These are phyloP conservation scores for Senna siamea DNA, from an alignment of 306 rosid species.

Conservation along the genomic window DNA sequence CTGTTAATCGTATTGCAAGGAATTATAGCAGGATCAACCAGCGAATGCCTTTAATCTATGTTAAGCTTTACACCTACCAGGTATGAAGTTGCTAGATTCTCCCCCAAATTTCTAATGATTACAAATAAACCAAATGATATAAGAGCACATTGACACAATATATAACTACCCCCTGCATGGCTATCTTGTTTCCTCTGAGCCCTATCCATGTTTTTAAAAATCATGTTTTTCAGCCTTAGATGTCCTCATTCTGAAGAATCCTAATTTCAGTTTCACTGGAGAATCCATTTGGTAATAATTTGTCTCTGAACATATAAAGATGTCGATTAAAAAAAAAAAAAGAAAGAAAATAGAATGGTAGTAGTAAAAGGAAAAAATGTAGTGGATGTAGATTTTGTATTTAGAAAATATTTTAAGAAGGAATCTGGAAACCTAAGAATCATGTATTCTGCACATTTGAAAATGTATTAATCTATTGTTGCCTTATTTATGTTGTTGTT, in stretches of 20 bases:
- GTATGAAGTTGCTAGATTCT: conserved; percentile 47
- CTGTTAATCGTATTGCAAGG: conserved; percentile 86
- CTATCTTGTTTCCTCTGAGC: no score
- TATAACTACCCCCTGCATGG: no score
- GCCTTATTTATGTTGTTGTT: conserved; percentile 28
- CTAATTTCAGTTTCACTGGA: conserved; percentile 24
- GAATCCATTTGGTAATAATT: background rate
- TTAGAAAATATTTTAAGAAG: conserved; percentile 1
- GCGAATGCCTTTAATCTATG: conserved; percentile 94
- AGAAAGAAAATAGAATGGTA: background rate
- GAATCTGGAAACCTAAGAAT: conserved; percentile 6
- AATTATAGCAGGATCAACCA: conserved; percentile 89
- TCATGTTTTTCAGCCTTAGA: no score
- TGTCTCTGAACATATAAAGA: background rate
- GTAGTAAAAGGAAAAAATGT: background rate
- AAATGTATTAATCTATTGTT: conserved; percentile 11
- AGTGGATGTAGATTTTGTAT: conserved; percentile 17
- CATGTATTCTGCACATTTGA: conserved; percentile 12
- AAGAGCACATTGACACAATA: conserved; percentile 1
- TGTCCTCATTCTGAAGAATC: no score
- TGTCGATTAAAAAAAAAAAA: conserved; percentile 2
- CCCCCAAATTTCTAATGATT: conserved; percentile 20
- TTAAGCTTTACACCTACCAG: conserved; percentile 96
- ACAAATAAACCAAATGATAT: background rate
- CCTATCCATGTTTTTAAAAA: no score